A percentile compares a stretch with the other conserved stretches of the same genome.
Evolutionary conservation across 176 grass and related monocot species (phyloP).

Genomic region (Dactylis glomerata): DNA sequence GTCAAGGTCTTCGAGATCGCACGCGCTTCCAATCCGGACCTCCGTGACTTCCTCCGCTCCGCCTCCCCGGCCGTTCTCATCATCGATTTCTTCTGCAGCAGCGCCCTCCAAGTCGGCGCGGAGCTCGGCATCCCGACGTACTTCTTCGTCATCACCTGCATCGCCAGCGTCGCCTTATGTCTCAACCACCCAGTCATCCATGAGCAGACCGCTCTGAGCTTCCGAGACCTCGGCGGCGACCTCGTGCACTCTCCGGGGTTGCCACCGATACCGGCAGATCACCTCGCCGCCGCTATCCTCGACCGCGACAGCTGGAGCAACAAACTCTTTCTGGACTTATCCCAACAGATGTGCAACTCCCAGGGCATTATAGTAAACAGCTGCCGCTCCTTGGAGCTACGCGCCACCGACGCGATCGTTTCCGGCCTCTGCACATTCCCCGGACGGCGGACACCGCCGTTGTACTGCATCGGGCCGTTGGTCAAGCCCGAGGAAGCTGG

Average conservation of each 20-base stretch:
- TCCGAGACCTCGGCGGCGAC: background rate
- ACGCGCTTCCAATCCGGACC: slow-evolving; percentile 13
- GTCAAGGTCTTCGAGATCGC: slow-evolving; percentile 19
- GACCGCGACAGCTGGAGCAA: background rate
- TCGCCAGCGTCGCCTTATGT: slow-evolving; percentile 1
- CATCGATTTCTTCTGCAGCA: slow-evolving; percentile 54
- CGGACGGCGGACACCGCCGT: background rate
- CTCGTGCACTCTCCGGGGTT: slow-evolving; percentile 22
- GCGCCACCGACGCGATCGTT: slow-evolving; percentile 9
- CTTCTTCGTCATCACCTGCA: slow-evolving; percentile 30
- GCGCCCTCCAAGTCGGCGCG: slow-evolving; percentile 34
- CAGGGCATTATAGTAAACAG: slow-evolving; percentile 46
- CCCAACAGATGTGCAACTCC: background rate
- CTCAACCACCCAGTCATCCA: slow-evolving; percentile 23
- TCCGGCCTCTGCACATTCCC: slow-evolving; percentile 22
- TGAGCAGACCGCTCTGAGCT: background rate
- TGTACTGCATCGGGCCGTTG: slow-evolving; percentile 32
- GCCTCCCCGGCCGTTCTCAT: slow-evolving; percentile 31
- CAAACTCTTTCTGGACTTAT: background rate
- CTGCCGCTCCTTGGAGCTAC: slow-evolving; percentile 37
- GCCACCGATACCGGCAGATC: slow-evolving; percentile 24
- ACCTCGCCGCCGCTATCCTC: slow-evolving; percentile 15
- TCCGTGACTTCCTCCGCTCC: slow-evolving; percentile 24
- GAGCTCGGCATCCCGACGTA: slow-evolving; percentile 56
- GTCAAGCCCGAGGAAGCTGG: slow-evolving; percentile 13